Evolutionary conservation across 2,329 filamentous ascomycete genomes (phyloP).

Genomic region (Alternaria incomplexa): DNA sequence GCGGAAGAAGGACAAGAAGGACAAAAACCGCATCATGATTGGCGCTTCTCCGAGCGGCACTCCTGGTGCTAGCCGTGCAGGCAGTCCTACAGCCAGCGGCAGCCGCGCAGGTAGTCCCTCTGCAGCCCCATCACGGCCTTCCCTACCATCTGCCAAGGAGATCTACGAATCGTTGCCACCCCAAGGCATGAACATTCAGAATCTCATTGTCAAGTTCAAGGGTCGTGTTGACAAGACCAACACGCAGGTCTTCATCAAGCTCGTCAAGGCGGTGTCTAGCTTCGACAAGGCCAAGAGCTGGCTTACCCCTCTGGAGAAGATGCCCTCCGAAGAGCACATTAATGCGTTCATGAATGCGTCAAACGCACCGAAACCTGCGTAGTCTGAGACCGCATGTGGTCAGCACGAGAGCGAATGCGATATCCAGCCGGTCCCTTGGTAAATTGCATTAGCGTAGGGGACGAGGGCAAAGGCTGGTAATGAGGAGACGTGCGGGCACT

Average conservation of each 20-base stretch:
- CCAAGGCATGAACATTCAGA: conserved; percentile 52
- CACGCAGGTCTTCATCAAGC: conserved; percentile 50
- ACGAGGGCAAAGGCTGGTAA: neutral
- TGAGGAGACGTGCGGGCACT: neutral
- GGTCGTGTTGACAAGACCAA: conserved; percentile 46
- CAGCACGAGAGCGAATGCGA: neutral
- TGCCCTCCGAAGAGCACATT: conserved; percentile 41
- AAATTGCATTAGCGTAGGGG: neutral
- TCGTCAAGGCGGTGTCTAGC: conserved; percentile 50
- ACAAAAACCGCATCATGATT: conserved; percentile 63
- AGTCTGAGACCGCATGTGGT: neutral
- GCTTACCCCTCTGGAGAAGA: conserved; percentile 38
- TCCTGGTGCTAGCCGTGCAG: conserved; percentile 64
- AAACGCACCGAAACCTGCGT: conserved; percentile 15
- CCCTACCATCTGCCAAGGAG: conserved; percentile 53
- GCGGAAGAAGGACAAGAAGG: conserved; percentile 63
- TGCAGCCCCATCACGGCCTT: conserved; percentile 18
- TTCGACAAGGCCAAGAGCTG: conserved; percentile 39
- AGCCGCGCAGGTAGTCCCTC: conserved; percentile 41
- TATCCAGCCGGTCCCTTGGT: neutral
- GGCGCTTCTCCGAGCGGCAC: conserved; percentile 65
- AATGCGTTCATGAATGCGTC: conserved; percentile 22
- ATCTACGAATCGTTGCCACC: conserved; percentile 53
- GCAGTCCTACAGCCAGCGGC: conserved; percentile 49
- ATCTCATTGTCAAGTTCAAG: conserved; percentile 52